phyloP scores from a whole-genome alignment of 31 red algal genomes.

The Asparagopsis taxiformis region DNA sequence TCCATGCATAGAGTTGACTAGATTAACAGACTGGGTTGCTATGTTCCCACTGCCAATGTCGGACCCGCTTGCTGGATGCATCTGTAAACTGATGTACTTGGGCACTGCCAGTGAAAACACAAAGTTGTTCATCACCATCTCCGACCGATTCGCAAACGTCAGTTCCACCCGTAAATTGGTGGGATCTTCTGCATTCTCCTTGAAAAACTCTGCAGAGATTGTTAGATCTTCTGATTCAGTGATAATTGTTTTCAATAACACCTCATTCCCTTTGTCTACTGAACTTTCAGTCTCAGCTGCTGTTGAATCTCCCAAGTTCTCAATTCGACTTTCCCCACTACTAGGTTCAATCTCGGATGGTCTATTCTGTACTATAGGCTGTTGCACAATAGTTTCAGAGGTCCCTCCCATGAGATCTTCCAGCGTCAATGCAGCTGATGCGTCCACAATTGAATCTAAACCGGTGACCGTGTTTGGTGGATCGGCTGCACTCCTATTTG shows the following conservation, averaged over 20 bases:
- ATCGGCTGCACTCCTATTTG: too few species aligned
- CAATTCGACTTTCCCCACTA: too few species aligned
- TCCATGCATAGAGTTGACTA: constrained; percentile 19
- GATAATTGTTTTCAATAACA: constrained; percentile 15
- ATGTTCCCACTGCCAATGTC: constrained; percentile 12
- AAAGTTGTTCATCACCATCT: constrained; percentile 5
- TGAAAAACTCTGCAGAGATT: constrained; percentile 21
- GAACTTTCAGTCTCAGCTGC: neutral
- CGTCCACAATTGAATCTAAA: too few species aligned
- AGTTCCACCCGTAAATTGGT: constrained; percentile 3
- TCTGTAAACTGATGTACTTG: constrained; percentile 52
- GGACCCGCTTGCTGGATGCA: constrained; percentile 24
- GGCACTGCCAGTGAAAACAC: constrained; percentile 41
- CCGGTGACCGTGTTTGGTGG: too few species aligned
- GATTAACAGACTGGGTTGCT: constrained; percentile 22
- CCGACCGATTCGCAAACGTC: constrained; percentile 9
- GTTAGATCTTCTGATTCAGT: constrained; percentile 2
- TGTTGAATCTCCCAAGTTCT: neutral
- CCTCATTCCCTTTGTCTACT: neutral
- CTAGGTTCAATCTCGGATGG: too few species aligned
- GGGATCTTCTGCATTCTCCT: neutral
- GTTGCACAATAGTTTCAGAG: too few species aligned
- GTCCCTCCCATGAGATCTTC: too few species aligned
- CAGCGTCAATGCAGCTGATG: too few species aligned
- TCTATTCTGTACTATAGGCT: too few species aligned